Evolutionary conservation across 2,329 filamentous ascomycete species (phyloP).

Genomic region (Aspergillus spinulosporus): DNA sequence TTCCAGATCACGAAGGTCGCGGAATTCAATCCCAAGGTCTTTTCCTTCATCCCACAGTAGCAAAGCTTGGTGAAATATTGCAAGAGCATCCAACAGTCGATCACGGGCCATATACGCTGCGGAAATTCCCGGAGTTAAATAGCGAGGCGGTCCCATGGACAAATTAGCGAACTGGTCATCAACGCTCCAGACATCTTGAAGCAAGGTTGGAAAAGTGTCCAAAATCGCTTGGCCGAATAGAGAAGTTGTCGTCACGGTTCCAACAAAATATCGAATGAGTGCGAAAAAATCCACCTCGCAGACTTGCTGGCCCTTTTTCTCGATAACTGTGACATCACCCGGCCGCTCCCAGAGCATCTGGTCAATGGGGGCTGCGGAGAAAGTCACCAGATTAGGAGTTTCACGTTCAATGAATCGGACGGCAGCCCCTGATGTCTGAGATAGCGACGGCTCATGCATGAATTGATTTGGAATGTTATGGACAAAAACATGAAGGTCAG

Average conservation of each 20-base stretch:
- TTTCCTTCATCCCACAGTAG: conserved; percentile 44
- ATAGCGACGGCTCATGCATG: conserved; percentile 50
- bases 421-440: conserved; percentile 41
- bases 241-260: conserved; percentile 48
- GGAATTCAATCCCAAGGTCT: conserved; percentile 46
- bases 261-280: conserved; percentile 60
- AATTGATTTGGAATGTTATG: conserved; percentile 43
- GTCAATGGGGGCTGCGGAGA: conserved; percentile 60
- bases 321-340: conserved; percentile 46
- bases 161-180: conserved; percentile 57
- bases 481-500: conserved; percentile 39
- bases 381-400: conserved; percentile 60
- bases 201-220: conserved; percentile 53
- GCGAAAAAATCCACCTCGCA: conserved; percentile 55
- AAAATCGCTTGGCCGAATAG: conserved; percentile 56
- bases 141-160: conserved; percentile 56
- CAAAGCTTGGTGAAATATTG: conserved; percentile 47
- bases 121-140: conserved; percentile 54
- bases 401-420: conserved; percentile 45
- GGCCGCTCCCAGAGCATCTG: conserved; percentile 63
- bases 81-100: conserved; percentile 43
- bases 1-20: conserved; percentile 51
- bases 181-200: conserved; percentile 58
- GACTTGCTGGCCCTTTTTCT: conserved; percentile 38
- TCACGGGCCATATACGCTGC: conserved; percentile 50